These are phyloP conservation scores for Phoma sp. DNA, from an alignment of 2,329 filamentous ascomycete genomes.

Conservation along the genomic window DNA sequence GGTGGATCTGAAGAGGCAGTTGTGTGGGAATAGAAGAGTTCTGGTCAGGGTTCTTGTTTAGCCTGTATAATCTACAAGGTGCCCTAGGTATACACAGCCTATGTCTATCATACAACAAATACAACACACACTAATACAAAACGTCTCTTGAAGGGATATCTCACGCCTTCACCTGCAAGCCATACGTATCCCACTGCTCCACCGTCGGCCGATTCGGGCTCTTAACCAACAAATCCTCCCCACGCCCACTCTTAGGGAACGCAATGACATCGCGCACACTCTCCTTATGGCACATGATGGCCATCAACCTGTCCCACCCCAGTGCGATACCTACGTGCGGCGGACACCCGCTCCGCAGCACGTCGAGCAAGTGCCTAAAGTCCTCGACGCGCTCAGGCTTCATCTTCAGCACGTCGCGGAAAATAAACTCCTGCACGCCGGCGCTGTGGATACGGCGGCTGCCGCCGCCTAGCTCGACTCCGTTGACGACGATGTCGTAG, in stretches of 20 bases:
- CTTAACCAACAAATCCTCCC: conserved; percentile 82
- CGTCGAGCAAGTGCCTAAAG: conserved; percentile 84
- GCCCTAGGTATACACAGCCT: too few relatives aligned
- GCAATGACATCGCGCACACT: conserved; percentile 93
- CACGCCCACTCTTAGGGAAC: conserved; percentile 92
- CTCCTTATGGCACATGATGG: conserved; percentile 76
- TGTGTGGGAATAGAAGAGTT: too few relatives aligned
- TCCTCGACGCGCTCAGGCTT: conserved; percentile 72
- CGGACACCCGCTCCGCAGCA: conserved; percentile 83
- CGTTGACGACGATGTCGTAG: conserved; percentile 96
- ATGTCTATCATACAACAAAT: neutral
- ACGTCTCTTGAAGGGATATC: neutral
- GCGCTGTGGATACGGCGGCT: conserved; percentile 90
- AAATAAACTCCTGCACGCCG: conserved; percentile 80
- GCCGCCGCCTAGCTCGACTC: conserved; percentile 90
- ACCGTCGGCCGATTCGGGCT: conserved; percentile 74
- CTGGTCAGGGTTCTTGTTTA: too few relatives aligned
- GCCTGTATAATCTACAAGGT: too few relatives aligned
- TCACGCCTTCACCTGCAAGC: conserved; percentile 51
- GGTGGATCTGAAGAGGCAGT: too few relatives aligned
- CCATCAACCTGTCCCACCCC: conserved; percentile 86
- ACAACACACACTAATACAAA: neutral
- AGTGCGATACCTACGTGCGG: conserved; percentile 94
- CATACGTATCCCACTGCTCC: conserved; percentile 65
- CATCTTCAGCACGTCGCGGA: conserved; percentile 85